Evolutionary conservation across 129 eudicot species (phyloP).

Genomic region (Flaveria trinervia): DNA sequence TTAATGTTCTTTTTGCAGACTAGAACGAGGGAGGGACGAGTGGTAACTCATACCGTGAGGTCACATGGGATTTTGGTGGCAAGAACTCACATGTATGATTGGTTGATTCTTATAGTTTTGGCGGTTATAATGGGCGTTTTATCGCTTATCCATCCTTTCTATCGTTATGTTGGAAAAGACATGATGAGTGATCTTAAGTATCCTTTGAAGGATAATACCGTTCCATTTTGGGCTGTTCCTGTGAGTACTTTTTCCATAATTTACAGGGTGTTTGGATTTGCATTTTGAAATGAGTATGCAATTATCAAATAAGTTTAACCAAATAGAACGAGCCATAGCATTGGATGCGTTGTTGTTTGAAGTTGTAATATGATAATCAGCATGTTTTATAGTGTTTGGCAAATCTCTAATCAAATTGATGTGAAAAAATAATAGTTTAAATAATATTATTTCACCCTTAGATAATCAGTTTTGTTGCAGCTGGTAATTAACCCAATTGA

Average conservation of each 20-base stretch:
- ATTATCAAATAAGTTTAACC: neutral
- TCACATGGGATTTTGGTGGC: slow-evolving; percentile 50
- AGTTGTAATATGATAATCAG: neutral
- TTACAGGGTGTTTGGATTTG: neutral
- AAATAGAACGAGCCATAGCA: neutral
- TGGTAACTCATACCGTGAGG: slow-evolving; percentile 44
- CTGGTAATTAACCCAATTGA: too few species aligned
- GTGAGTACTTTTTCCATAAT: slow-evolving; percentile 27
- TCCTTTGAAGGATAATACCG: slow-evolving; percentile 49
- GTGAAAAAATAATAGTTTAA: too few species aligned
- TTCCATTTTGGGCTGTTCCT: slow-evolving; percentile 57
- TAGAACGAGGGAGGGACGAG: slow-evolving; percentile 35
- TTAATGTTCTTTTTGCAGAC: slow-evolving; percentile 2
- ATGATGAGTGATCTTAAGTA: slow-evolving; percentile 54
- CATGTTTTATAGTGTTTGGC: neutral
- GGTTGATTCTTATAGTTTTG: slow-evolving; percentile 42
- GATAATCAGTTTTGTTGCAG: too few species aligned
- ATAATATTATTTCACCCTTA: neutral
- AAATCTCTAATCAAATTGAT: neutral
- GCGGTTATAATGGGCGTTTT: slow-evolving; percentile 24
- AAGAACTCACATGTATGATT: slow-evolving; percentile 46
- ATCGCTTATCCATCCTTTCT: slow-evolving; percentile 45
- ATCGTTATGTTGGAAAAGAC: slow-evolving; percentile 49
- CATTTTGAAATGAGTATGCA: neutral
- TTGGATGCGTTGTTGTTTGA: neutral